These are phyloP conservation scores for Waitea zeae DNA, from an alignment of 1,284 basidiomycete species.

Conservation along the genomic window DNA sequence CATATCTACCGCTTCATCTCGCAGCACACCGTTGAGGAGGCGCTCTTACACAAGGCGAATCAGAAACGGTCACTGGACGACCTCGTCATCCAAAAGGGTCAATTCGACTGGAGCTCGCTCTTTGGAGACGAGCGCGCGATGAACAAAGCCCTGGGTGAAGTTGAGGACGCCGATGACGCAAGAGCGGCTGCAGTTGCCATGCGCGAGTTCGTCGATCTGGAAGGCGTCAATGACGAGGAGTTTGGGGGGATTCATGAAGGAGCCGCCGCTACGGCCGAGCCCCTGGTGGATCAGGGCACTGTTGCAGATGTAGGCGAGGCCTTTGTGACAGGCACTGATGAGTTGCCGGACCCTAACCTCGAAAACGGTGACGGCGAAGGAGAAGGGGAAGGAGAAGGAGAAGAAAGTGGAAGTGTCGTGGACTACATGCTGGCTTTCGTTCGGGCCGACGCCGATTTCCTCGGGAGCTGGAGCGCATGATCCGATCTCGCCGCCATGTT, in stretches of 20 bases:
- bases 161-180: conserved; percentile 80
- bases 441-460: no score
- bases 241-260: conserved; percentile 37
- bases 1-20: conserved; percentile 96
- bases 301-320: conserved; percentile 13
- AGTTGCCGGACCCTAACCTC: conserved; percentile 11
- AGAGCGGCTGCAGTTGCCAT: conserved; percentile 68
- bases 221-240: conserved; percentile 63
- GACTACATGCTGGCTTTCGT: conserved; percentile 94
- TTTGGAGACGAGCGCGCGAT: conserved; percentile 40
- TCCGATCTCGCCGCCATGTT: no score
- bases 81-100: conserved; percentile 86
- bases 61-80: conserved; percentile 88
- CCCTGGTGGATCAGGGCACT: conserved; percentile 10
- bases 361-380: conserved; percentile 15
- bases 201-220: conserved; percentile 50
- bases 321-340: neutral
- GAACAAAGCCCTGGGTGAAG: conserved; percentile 60
- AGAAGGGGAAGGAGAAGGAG: conserved; percentile 26
- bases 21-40: conserved; percentile 87
- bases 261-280: conserved; percentile 9
- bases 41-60: conserved; percentile 90
- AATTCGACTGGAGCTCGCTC: conserved; percentile 88
- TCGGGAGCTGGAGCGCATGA: no score
- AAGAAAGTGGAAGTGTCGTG: conserved; percentile 51